Evolutionary conservation across 2,329 filamentous ascomycete genomes (phyloP), one percentile per base, ranked within the genome.

Genomic region (Fusarium annulatum): DNA sequence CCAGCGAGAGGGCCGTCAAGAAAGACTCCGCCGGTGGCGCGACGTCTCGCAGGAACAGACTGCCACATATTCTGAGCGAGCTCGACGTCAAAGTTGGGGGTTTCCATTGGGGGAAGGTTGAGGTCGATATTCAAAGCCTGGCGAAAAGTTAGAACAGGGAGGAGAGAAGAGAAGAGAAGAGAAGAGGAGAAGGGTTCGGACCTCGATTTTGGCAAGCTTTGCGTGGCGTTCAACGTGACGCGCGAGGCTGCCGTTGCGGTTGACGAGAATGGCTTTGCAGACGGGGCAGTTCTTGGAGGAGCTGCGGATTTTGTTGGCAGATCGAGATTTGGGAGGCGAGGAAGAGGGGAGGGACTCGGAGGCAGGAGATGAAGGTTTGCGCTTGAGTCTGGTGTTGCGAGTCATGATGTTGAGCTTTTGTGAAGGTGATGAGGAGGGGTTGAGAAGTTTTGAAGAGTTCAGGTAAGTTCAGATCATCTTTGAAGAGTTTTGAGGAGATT

Each of bases 161-260:
- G 9, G 2, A 0, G 1, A 16, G 2, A 3, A 1, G 15, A 9
- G 2, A 26, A 26, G 23, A 12, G 9, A 2, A 0, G 1, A 16
- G 2, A 3, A 1, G 15, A 9, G 2, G 1, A 2, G 6, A 8
- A 1, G 15, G 19, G 1, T 7, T 5, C 19, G 4, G 43, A 72
- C 71, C 36, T 64, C 19, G 15, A 73, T 26, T 9, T 59, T 36
- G 6, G 58, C 38, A 4, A 73, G 55, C 19, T 63, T 74, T 3
- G 62, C 41, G 15, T 73, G 71, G 53, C 71, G 48, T 5, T 61
- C 39, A 0, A 64, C 12, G 49, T 74, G 71, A 38, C 71, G 58
- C 21, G 57, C 26, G 3, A 74, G 30, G 0, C 19, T 36, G 15
- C 46, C 56, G 11, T 52, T 51, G 42, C 53, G 67, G 8, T 55